Percentiles rank a stretch among this genome's conserved stretches.
Evolutionary conservation across 1,139 yeast genomes (phyloP).

Genomic region (Groenewaldozyma auringiensis): DNA sequence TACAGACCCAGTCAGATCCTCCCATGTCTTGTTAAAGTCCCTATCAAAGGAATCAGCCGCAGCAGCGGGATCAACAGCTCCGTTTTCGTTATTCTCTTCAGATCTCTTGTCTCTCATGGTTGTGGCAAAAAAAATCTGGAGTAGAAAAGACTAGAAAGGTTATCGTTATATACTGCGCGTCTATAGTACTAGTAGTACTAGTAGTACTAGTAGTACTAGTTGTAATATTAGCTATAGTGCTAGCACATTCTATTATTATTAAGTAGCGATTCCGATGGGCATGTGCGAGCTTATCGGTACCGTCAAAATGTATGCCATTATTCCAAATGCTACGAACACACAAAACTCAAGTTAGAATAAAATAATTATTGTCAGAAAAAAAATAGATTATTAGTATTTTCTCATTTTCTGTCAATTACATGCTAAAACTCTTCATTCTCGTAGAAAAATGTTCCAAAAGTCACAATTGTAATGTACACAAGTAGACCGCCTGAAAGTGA

Average conservation of each 20-base stretch:
- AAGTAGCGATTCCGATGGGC: too few relatives aligned
- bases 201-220: background rate
- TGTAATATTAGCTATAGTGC: background rate
- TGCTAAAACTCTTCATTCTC: conserved; percentile 41
- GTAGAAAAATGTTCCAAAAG: conserved; percentile 66
- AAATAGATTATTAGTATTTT: background rate
- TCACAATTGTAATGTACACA: conserved; percentile 65
- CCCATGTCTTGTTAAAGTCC: conserved; percentile 7
- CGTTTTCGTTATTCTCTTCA: background rate
- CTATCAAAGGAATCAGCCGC: background rate
- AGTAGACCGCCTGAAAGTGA: conserved; percentile 63
- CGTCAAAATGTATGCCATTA: too few relatives aligned
- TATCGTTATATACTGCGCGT: background rate
- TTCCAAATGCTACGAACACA: background rate
- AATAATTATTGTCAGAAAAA: background rate
- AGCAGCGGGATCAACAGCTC: background rate
- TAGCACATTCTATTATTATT: too few relatives aligned
- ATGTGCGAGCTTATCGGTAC: background rate
- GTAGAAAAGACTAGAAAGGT: background rate
- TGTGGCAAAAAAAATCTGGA: background rate
- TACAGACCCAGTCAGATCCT: conserved; percentile 12
- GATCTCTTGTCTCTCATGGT: conserved; percentile 2
- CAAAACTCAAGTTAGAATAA: background rate
- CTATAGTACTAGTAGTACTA: background rate
- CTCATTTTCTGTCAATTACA: background rate